Conservation (phyloP, 495 filamentous ascomycete genomes). For the Penicillium bovifimosum region DNA sequence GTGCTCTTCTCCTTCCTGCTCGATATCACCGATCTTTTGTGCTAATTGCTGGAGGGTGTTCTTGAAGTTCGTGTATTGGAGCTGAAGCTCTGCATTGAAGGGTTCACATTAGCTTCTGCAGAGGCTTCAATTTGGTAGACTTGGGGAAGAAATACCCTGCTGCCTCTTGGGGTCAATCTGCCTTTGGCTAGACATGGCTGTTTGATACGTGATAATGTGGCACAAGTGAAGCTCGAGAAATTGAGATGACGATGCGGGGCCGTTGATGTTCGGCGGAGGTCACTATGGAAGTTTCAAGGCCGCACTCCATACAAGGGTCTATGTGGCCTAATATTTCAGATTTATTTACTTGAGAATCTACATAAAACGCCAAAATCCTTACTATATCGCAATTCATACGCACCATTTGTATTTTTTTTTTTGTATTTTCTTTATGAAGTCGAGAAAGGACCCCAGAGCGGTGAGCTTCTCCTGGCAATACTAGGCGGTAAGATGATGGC, state of each 20-base stretch:
- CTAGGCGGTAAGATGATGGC: neutral
- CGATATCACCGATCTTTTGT: constrained; percentile 92
- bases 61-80: constrained; percentile 93
- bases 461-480: neutral
- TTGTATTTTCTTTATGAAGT: neutral
- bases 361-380: neutral
- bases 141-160: constrained; percentile 58
- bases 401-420: neutral
- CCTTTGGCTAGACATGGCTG: constrained; percentile 39
- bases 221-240: constrained; percentile 24
- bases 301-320: neutral
- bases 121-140: neutral
- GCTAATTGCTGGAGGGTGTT: constrained; percentile 89
- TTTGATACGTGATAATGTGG: constrained; percentile 11
- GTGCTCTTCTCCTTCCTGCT: constrained; percentile 95
- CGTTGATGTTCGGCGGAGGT: constrained; percentile 14
- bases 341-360: neutral
- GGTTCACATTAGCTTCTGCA: constrained; percentile 13
- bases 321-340: neutral
- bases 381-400: neutral
- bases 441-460: neutral
- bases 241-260: constrained; percentile 36
- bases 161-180: constrained; percentile 63
- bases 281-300: constrained; percentile 1
- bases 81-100: constrained; percentile 69